Evolutionary conservation across 257 asterid species (phyloP).

Genomic region (Anisodus tanguticus): DNA sequence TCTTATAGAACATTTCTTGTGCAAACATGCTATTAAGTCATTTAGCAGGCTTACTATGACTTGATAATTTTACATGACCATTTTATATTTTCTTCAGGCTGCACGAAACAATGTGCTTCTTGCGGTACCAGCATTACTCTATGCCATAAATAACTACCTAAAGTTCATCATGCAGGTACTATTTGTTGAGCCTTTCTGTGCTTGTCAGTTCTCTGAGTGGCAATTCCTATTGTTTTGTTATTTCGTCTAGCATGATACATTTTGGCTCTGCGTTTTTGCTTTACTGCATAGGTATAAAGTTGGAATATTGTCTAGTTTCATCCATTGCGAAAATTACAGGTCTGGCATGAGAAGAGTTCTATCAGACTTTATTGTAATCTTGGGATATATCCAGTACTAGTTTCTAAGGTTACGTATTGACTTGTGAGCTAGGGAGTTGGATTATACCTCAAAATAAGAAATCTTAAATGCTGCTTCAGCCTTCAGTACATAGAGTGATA

Average conservation of each 20-base stretch:
- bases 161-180: constrained; percentile 94
- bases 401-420: constrained; percentile 3
- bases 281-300: constrained; percentile 13
- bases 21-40: neutral
- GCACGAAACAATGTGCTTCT: constrained; percentile 82
- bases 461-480: neutral
- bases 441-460: constrained; percentile 23
- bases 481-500: neutral
- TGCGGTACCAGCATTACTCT: constrained; percentile 91
- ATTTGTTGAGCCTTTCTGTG: constrained; percentile 17
- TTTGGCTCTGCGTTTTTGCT: neutral
- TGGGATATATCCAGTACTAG: neutral
- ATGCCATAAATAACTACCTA: constrained; percentile 91
- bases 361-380: neutral
- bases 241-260: neutral
- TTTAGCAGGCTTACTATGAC: neutral
- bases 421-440: constrained; percentile 24
- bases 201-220: constrained; percentile 2
- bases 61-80: constrained; percentile 21
- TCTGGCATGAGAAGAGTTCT: neutral
- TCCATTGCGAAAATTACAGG: constrained; percentile 9
- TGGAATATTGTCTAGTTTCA: neutral
- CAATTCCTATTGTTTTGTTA: neutral
- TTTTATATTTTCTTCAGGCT: constrained; percentile 62
- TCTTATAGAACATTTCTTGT: constrained; percentile 2